phyloP scores from a whole-genome alignment of 2,329 filamentous ascomycete genomes.

The Sclerotinia sclerotiorum region DNA sequence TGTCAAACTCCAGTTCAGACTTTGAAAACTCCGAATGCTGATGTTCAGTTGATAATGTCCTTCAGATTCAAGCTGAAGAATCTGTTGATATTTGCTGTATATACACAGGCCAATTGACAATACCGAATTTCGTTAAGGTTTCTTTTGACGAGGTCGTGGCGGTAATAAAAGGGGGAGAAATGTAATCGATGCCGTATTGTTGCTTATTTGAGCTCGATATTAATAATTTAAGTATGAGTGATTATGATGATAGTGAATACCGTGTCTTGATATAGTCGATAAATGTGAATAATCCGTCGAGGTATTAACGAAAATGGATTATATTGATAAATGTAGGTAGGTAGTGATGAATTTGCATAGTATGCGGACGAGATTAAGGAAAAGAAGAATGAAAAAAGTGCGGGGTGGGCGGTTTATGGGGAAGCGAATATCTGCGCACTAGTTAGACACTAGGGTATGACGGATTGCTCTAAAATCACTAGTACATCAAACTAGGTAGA shows the following conservation, averaged over 20 bases:
- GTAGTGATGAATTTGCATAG: not conserved
- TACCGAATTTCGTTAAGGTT: not conserved
- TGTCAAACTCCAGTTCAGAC: not conserved
- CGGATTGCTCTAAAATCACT: not conserved
- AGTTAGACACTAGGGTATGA: not conserved
- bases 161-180: not conserved
- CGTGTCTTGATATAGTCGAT: too few relatives aligned
- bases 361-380: not conserved
- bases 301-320: too few relatives aligned
- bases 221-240: too few relatives aligned
- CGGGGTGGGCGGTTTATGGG: not conserved
- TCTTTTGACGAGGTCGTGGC: not conserved
- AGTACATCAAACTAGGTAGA: not conserved
- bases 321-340: too few relatives aligned
- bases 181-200: not conserved
- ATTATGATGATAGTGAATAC: not conserved
- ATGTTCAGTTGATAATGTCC: not conserved
- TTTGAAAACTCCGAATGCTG: not conserved
- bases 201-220: not conserved
- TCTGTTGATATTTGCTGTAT: not conserved
- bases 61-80: not conserved
- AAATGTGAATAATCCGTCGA: too few relatives aligned
- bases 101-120: not conserved
- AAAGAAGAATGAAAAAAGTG: not conserved
- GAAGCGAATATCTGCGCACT: not conserved